Base-by-base conservation (phyloP, 805 yeast species). In the Saturnispora diversa region DNA sequence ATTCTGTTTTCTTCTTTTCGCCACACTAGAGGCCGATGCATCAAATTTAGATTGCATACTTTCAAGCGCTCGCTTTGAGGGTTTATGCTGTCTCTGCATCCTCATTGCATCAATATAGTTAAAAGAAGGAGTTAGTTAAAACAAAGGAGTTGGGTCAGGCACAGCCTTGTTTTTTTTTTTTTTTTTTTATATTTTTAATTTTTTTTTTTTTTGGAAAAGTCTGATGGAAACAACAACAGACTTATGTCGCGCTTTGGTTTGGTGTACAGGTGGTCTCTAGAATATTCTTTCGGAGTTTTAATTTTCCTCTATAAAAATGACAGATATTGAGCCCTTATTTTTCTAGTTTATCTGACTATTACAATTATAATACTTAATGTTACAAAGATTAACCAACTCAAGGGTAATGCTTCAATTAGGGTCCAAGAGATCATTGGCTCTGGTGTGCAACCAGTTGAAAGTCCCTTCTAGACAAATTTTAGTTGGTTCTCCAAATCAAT, bases 251-350 rank as follows among this genome's bases (percentile, higher is more conserved):
- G 6, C 7, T n/a, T n/a, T n/a, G n/a, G n/a, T n/a, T n/a, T n/a
- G 33, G 20, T 8, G 33, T 11, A 30, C 33, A 13, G 33, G 33
- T 19, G 33, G 17, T 30, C 36, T 33, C 36, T 33, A 23, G 36
- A 33, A 33, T 9, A 17, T 33, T 33, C 36, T 33, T 20, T 31
- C 27, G 33, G 33, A 30, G 33, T 30, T 30, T 13, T 9, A 24
- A 8, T 8, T 9, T 23, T 24, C 8, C 5, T 33, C 15, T 33
- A 33, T 23, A 33, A 33, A 9, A 33, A 33, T n/a, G 29, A 13
- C 9, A 11, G 26, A 12, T 21, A 23, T 32, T n/a, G n/a, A n/a
- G n/a, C n/a, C n/a, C n/a, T n/a, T n/a, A n/a, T n/a, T n/a, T n/a
- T n/a, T n/a, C n/a, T n/a, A n/a, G n/a, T n/a, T n/a, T n/a, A n/a